These are phyloP conservation scores for Sisymbrium irio DNA, from an alignment of 345 rosid genomes.

Conservation along the genomic window DNA sequence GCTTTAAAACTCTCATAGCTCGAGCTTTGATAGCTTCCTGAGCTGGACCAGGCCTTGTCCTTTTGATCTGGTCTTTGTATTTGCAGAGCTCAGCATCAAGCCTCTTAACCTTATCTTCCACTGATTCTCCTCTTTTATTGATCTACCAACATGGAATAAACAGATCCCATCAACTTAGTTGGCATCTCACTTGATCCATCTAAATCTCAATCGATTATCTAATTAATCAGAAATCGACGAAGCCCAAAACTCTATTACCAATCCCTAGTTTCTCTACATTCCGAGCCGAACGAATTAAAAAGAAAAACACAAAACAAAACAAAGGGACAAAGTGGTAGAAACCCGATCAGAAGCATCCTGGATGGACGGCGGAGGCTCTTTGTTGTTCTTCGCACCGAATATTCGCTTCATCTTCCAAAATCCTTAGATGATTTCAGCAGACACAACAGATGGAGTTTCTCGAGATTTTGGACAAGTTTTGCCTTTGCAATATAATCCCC, in stretches of 20 bases:
- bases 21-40: slow-evolving; percentile 89
- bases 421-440: background rate
- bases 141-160: slow-evolving; percentile 40
- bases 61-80: slow-evolving; percentile 84
- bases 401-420: slow-evolving; percentile 63
- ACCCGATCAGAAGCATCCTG: slow-evolving; percentile 90
- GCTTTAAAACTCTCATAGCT: slow-evolving; percentile 89
- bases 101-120: slow-evolving; percentile 81
- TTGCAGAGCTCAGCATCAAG: slow-evolving; percentile 76
- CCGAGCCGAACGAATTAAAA: background rate
- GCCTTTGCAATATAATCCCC: no score
- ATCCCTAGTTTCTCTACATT: background rate
- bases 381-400: slow-evolving; percentile 84
- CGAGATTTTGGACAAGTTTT: background rate
- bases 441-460: background rate
- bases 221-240: background rate
- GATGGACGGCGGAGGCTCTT: slow-evolving; percentile 88
- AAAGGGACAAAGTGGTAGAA: background rate
- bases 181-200: background rate
- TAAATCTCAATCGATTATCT: no score
- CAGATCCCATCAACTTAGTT: background rate
- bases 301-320: no score
- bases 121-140: slow-evolving; percentile 82
- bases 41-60: slow-evolving; percentile 88
- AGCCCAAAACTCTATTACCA: background rate